Percentiles rank a stretch among this genome's conserved stretches.
phyloP scores from a whole-genome alignment of 2,329 filamentous ascomycete species.

The Beauveria pseudobassiana region DNA sequence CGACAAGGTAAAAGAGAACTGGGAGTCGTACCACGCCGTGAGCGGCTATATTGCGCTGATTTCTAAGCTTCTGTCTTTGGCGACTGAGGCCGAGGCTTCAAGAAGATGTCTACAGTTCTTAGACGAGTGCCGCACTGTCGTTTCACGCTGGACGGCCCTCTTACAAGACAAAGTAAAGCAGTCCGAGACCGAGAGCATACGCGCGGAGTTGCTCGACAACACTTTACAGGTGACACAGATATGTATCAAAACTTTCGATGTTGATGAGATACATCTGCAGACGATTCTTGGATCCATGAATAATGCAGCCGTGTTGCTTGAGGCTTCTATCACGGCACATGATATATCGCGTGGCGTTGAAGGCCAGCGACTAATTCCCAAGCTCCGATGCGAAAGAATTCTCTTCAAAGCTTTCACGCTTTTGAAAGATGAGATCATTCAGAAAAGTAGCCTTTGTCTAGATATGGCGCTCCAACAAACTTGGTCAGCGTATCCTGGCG shows the following conservation, averaged over 20 bases:
- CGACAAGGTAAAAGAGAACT: not conserved
- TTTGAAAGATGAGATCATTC: not conserved
- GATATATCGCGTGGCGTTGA: not conserved
- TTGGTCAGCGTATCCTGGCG: slow-evolving; percentile 2
- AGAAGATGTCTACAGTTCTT: not conserved
- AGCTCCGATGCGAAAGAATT: not conserved
- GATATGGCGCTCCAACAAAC: not conserved
- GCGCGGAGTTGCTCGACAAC: not conserved
- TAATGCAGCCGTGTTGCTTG: not conserved
- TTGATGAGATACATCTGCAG: not conserved
- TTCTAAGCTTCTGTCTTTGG: not conserved
- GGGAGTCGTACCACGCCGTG: not conserved
- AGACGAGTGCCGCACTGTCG: not conserved
- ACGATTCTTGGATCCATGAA: not conserved
- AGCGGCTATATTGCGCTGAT: not conserved
- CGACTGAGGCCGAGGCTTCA: not conserved
- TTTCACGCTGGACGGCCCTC: not conserved
- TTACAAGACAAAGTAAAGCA: slow-evolving; percentile 7
- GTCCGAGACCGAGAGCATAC: not conserved
- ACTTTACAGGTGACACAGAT: not conserved
- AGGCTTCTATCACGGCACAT: not conserved
- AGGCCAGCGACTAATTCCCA: not conserved
- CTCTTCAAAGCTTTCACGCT: not conserved
- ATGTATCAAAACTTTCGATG: not conserved
- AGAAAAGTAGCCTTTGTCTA: not conserved